Conservation (phyloP, 176 grass and related monocot genomes). For the Rhynchospora breviuscula region DNA sequence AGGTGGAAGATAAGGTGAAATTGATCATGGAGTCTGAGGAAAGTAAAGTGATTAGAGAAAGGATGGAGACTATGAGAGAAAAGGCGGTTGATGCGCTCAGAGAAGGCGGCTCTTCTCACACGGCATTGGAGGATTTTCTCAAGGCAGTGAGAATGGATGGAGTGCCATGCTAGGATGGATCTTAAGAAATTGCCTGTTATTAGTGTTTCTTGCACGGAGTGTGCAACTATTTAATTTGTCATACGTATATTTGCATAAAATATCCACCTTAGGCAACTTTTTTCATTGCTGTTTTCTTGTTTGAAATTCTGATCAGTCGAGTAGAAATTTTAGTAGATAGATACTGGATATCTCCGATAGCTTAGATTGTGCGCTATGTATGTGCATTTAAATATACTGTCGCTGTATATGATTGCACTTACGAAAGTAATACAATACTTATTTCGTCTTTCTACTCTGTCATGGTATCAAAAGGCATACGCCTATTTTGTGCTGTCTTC, state of each 20-base stretch:
- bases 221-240: neutral
- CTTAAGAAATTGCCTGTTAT: neutral
- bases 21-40: conserved; percentile 34
- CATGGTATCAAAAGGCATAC: too few species aligned
- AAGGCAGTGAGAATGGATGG: neutral
- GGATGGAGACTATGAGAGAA: neutral
- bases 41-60: conserved; percentile 14
- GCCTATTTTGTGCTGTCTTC: too few species aligned
- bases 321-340: too few species aligned
- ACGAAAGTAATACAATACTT: neutral
- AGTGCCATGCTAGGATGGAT: neutral
- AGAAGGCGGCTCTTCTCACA: conserved; percentile 20
- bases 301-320: neutral
- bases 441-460: too few species aligned
- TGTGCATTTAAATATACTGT: neutral
- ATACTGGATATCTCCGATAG: neutral
- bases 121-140: conserved; percentile 25
- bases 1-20: conserved; percentile 34
- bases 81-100: neutral
- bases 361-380: neutral
- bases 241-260: neutral
- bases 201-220: neutral
- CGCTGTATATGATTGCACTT: neutral
- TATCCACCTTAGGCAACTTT: neutral
- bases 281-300: too few species aligned